phyloP scores from a whole-genome alignment of 2,329 filamentous ascomycete species.

The Fusarium sp. region DNA sequence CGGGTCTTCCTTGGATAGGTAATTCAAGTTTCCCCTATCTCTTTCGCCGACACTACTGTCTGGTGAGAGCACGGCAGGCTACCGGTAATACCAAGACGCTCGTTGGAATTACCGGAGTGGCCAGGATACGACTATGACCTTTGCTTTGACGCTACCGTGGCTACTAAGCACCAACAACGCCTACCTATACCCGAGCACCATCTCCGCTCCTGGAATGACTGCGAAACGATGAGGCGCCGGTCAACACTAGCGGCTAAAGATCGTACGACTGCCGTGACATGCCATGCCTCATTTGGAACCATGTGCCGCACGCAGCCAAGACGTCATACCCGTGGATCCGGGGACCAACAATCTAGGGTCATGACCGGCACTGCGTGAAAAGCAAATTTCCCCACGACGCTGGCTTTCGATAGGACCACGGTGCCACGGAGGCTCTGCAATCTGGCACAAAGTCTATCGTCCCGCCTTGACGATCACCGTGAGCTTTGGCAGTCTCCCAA shows the following conservation, averaged over 20 bases:
- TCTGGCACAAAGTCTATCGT: constrained; percentile 47
- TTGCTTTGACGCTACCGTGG: constrained; percentile 23
- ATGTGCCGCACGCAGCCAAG: constrained; percentile 50
- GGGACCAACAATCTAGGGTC: constrained; percentile 45
- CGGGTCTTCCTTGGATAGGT: constrained; percentile 29
- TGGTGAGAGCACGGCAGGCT: constrained; percentile 18
- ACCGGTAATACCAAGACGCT: constrained; percentile 23
- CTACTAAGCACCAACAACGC: constrained; percentile 1
- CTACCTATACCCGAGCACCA: constrained; percentile 31
- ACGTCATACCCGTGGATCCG: constrained; percentile 50
- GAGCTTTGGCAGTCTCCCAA: constrained; percentile 39
- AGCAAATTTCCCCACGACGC: constrained; percentile 47
- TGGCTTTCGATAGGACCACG: constrained; percentile 26
- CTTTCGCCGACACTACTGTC: constrained; percentile 22
- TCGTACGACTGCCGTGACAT: constrained; percentile 51
- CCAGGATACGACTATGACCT: not conserved
- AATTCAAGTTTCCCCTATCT: constrained; percentile 30
- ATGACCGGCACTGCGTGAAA: constrained; percentile 50
- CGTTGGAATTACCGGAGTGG: constrained; percentile 20
- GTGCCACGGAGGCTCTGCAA: constrained; percentile 34
- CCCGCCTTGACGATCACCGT: constrained; percentile 45
- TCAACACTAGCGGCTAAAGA: constrained; percentile 47
- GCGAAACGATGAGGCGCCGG: constrained; percentile 44
- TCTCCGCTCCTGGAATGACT: constrained; percentile 42
- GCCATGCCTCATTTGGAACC: constrained; percentile 44